Conservation (phyloP, 73 alveolate genomes). For the Blepharisma japonicum region DNA sequence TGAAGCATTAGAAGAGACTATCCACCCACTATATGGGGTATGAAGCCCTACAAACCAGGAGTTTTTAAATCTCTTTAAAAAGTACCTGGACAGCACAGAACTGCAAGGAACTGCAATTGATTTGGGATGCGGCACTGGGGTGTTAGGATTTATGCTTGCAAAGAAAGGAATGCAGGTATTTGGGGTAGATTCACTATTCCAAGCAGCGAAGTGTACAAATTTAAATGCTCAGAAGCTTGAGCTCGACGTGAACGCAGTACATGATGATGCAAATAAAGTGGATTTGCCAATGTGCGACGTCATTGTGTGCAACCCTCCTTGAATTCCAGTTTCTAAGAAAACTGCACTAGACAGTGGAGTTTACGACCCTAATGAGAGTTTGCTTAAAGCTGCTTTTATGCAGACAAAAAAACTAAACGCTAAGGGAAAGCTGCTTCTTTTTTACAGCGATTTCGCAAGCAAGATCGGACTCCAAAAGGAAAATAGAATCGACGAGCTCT, state of each 20-base stretch:
- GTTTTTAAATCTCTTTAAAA: conserved; percentile 33
- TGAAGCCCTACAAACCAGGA: conserved; percentile 53
- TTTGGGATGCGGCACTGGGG: conserved; percentile 63
- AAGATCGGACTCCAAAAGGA: conserved; percentile 40
- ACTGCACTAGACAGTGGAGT: conserved; percentile 41
- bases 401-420: conserved; percentile 34
- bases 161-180: conserved; percentile 42
- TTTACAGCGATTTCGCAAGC: conserved; percentile 49
- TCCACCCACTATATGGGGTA: conserved; percentile 51
- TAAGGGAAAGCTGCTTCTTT: conserved; percentile 45
- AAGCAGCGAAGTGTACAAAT: conserved; percentile 52
- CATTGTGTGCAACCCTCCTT: conserved; percentile 55
- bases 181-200: conserved; percentile 38
- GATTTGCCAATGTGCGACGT: conserved; percentile 38
- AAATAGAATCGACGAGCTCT: conserved; percentile 37
- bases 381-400: conserved; percentile 35
- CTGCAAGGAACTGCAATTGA: conserved; percentile 39
- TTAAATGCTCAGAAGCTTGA: conserved; percentile 40
- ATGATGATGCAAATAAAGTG: background rate
- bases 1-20: conserved; percentile 5
- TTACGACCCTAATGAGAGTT: conserved; percentile 43
- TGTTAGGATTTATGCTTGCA: conserved; percentile 46
- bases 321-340: conserved; percentile 44
- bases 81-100: conserved; percentile 28
- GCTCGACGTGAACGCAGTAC: conserved; percentile 28